Conservation (phyloP, 2,329 filamentous ascomycete species). For the Ceratocystis eucalypticola region DNA sequence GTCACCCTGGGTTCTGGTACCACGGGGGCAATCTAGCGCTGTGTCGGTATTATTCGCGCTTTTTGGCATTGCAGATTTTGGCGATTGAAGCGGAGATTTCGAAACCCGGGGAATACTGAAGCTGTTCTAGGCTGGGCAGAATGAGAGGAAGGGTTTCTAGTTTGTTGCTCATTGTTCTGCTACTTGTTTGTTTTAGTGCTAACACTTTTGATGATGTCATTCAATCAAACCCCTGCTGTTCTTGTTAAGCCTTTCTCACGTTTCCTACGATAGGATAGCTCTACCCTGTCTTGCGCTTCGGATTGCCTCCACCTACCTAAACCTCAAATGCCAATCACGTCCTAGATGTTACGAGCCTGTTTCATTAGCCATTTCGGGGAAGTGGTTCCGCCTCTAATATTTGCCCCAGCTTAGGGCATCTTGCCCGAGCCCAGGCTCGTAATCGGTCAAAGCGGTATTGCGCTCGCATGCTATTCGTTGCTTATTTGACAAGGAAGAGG, state of each 20-base stretch:
- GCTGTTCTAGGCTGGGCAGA: not conserved
- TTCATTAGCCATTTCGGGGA: constrained; percentile 8
- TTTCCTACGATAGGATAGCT: not conserved
- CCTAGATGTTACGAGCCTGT: constrained; percentile 4
- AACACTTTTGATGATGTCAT: not conserved
- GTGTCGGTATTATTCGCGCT: constrained; percentile 45
- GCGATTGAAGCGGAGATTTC: constrained; percentile 30
- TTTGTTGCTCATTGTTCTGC: not conserved
- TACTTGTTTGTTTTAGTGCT: not conserved
- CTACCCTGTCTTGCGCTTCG: not conserved
- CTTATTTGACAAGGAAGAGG: not conserved
- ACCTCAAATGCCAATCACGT: constrained; percentile 5
- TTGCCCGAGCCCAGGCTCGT: not conserved
- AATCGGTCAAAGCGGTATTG: not conserved
- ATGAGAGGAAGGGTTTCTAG: not conserved
- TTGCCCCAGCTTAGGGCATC: constrained; percentile 1
- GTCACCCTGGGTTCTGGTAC: constrained; percentile 52
- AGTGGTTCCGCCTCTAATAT: not conserved
- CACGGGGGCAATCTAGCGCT: constrained; percentile 52
- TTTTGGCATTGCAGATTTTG: constrained; percentile 41
- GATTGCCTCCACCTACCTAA: not conserved
- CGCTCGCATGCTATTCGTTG: not conserved
- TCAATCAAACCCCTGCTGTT: not conserved
- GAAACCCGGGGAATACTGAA: constrained; percentile 24
- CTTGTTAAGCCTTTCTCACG: not conserved